Base-by-base conservation (phyloP, 2,329 filamentous ascomycete genomes). In the Fulvia fulva region DNA sequence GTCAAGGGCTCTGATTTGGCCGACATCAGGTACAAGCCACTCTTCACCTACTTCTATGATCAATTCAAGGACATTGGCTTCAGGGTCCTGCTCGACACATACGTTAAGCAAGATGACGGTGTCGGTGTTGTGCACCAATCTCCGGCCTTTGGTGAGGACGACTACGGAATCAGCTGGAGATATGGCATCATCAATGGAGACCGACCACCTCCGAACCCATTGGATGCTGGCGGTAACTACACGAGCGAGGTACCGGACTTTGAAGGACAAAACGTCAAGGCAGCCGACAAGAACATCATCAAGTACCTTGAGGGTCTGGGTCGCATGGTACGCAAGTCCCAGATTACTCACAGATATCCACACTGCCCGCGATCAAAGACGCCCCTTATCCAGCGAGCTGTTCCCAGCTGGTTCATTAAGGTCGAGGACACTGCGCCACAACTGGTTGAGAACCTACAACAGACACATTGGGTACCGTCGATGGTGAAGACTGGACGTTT, bases 281-380 rank as follows among this genome's bases (percentile, higher is more conserved):
- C 86, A 60, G 93, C 93, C 7, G 93, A 97, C 74, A 96, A 93
- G 79, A 86, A 86, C 65, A 97, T 97, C 72, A 91, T 97, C 74
- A 95, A 96, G 76, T 78, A 92, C 68, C 79, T 97, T 30, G 95
- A 94, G 75, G 82, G 81, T 23, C 83, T 81, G 21, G 90, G 89
- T 14, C 85, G 91, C 55, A 73, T 97, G 53, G 81, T 96, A 34
- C 88, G 91, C 28, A 91, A 96, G 64, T 90, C 89, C 51, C 90
- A 95, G 74, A 83, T 96, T 62, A 90, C 83, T 71, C 93, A 97
- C 78, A 93, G 90, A 68, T 95, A 96, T 74, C 91, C 91, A 21
- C 93, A 93, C 83, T 97, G 93, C 75, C 91, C 89, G 77, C 86
- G 93, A 60, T 96, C 91, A n/a, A 93, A 97, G 71, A 97, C 90